Base-by-base conservation (phyloP, 2,329 filamentous ascomycete genomes). In the Penicillium nordicum region DNA sequence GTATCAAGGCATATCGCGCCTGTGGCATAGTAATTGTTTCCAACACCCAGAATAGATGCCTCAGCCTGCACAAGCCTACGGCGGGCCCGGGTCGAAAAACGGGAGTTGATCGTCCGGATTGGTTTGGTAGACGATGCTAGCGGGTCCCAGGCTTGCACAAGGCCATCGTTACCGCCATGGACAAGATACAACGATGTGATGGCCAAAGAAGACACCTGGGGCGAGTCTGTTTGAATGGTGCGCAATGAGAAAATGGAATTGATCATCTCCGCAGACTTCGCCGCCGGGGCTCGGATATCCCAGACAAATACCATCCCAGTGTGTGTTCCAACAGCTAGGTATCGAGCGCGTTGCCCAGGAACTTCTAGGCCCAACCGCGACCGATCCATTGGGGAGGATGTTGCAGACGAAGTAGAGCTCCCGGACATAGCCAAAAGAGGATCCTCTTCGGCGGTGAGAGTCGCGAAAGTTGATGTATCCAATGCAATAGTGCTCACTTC, bases 121-220 rank as follows among this genome's bases (percentile, higher is more conserved):
- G 94, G 90, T 21, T 88, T 85, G 18, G 82, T 75, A 0, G 83
- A 88, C 2, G 93, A 97, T 1, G 88, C 90, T 45, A 99, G 79
- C n/a, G 89, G 90, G 76, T 99, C 94, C 94, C 94, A 99, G 6
- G 92, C 90, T 72, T 97, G 94, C 5, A 96, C 93, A 3, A 97
- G 83, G 0, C 94, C 93, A 74, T 99, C 94, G 63, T 89, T 96
- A 27, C 94, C 94, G 48, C 94, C 94, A 71, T 96, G 90, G 7
- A 97, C 89, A 16, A 99, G 76, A 69, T 96, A 95, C 16, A 99
- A 79, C 1, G 91, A 89, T 1, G 92, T 91, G 45, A 96, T 73
- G 6, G 88, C 94, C 16, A 99, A 74, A 58, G 87, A 90, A 0
- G 92, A 90, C 18, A 97, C 86, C 69, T 91, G 84, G 0, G 93